Conservation (phyloP, 2,329 filamentous ascomycete genomes). For the Fusarium stilboides region DNA sequence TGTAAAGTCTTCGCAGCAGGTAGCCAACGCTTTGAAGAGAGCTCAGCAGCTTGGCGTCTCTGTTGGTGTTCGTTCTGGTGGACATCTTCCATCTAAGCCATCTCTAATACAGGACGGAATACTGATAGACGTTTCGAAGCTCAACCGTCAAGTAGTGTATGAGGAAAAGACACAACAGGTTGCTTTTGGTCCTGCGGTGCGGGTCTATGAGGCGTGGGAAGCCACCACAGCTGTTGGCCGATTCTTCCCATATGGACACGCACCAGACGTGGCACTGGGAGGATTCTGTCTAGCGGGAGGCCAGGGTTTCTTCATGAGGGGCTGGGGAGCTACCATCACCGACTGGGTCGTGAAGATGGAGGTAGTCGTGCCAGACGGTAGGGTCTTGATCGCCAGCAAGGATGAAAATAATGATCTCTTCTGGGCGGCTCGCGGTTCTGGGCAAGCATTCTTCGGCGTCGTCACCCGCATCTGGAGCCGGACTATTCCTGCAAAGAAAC, state of each 20-base stretch:
- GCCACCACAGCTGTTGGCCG: conserved; percentile 1
- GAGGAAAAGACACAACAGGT: conserved; percentile 17
- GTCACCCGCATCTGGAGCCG: conserved; percentile 24
- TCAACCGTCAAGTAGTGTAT: conserved; percentile 20
- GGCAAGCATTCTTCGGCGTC: conserved; percentile 20
- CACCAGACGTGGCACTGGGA: conserved; percentile 15
- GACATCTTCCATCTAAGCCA: conserved; percentile 21
- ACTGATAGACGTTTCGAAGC: conserved; percentile 21
- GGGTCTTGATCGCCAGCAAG: conserved; percentile 1
- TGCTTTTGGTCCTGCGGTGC: conserved; percentile 6
- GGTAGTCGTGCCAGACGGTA: conserved; percentile 20
- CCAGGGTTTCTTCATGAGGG: conserved; percentile 24
- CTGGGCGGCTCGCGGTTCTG: conserved; percentile 22
- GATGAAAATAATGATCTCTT: conserved; percentile 19
- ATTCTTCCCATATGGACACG: conserved; percentile 24
- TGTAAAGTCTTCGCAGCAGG: conserved; percentile 11
- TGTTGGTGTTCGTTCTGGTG: conserved; percentile 21
- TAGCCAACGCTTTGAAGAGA: conserved; percentile 13
- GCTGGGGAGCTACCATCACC: conserved; percentile 15
- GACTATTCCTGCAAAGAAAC: conserved; percentile 21
- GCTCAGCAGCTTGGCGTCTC: conserved; percentile 15
- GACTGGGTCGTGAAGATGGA: conserved; percentile 26
- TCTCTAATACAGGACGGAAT: conserved; percentile 10
- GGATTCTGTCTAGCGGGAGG: conserved; percentile 28
- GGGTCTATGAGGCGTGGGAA: conserved; percentile 15